These are phyloP conservation scores for Arthrobotrys conoides DNA, from an alignment of 2,329 filamentous ascomycete species.

Conservation along the genomic window DNA sequence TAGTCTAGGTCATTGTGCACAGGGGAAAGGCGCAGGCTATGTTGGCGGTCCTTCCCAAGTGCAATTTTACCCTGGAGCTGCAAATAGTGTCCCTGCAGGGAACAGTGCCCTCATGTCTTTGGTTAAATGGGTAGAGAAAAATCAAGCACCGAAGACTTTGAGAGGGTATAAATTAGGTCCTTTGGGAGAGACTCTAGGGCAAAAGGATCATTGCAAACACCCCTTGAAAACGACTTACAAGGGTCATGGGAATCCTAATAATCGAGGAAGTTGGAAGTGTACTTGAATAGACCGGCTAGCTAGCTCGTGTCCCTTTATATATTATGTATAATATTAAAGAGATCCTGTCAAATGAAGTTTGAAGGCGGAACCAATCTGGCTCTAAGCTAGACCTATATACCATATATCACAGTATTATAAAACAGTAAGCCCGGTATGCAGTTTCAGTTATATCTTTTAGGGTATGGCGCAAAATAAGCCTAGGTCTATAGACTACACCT, in stretches of 20 bases:
- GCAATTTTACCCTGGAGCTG: not conserved
- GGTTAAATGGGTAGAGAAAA: conserved; percentile 70
- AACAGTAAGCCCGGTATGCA: no score
- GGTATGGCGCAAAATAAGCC: no score
- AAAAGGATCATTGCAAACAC: conserved; percentile 43
- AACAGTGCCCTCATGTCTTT: conserved; percentile 68
- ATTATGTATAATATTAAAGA: no score
- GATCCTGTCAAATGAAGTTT: no score
- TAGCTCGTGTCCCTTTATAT: no score
- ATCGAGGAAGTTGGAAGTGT: conserved; percentile 25
- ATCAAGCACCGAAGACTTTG: conserved; percentile 65
- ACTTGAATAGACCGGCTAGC: not conserved
- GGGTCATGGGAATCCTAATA: conserved; percentile 19
- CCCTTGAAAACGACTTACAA: conserved; percentile 33
- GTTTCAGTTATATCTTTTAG: no score
- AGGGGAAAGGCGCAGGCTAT: conserved; percentile 62
- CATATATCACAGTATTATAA: no score
- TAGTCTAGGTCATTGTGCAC: conserved; percentile 65
- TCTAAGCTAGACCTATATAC: no score
- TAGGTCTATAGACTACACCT: no score
- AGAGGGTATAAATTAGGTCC: conserved; percentile 54
- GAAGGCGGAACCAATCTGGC: no score
- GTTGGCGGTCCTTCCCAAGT: conserved; percentile 26
- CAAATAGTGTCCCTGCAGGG: not conserved
- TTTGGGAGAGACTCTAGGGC: conserved; percentile 6